Conservation (phyloP, 177 flowering plant species). For the Telopea speciosissima region DNA sequence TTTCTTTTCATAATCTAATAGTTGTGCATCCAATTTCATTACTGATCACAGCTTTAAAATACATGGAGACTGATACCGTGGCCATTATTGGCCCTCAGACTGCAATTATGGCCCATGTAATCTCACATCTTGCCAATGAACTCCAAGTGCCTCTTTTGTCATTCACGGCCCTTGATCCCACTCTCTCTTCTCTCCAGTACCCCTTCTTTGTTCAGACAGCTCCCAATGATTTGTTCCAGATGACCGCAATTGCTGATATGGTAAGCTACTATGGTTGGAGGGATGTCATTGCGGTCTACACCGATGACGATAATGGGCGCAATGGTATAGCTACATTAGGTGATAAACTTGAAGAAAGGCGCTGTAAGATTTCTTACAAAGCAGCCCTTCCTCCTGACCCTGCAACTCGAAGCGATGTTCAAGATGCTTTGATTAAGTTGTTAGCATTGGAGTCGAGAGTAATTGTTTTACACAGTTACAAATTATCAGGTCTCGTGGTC, state of each 20-base stretch:
- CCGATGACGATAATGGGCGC: constrained; percentile 66
- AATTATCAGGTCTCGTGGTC: constrained; percentile 37
- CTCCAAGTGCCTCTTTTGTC: constrained; percentile 67
- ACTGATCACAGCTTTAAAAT: constrained; percentile 21
- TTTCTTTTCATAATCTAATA: constrained; percentile 1
- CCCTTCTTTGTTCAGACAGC: constrained; percentile 63
- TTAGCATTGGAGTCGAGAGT: constrained; percentile 58
- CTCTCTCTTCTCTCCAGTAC: constrained; percentile 54
- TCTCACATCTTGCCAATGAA: constrained; percentile 60
- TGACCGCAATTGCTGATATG: constrained; percentile 69
- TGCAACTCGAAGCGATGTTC: constrained; percentile 24
- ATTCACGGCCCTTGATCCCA: constrained; percentile 67
- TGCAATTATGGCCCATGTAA: constrained; percentile 57
- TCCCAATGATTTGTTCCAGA: constrained; percentile 55
- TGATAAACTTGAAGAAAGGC: constrained; percentile 56
- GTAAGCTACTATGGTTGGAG: constrained; percentile 58
- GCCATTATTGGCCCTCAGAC: constrained; percentile 76
- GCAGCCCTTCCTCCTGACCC: constrained; percentile 39
- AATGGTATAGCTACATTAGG: constrained; percentile 56
- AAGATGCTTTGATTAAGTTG: constrained; percentile 47
- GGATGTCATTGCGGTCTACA: constrained; percentile 49
- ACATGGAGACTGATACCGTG: constrained; percentile 58
- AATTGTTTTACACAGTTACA: constrained; percentile 49
- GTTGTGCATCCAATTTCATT: background rate
- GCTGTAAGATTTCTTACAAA: constrained; percentile 61